Evolutionary conservation across 495 filamentous ascomycete genomes (phyloP), one percentile per base, ranked within the genome.

Genomic region (Penicillium longicatenatum): DNA sequence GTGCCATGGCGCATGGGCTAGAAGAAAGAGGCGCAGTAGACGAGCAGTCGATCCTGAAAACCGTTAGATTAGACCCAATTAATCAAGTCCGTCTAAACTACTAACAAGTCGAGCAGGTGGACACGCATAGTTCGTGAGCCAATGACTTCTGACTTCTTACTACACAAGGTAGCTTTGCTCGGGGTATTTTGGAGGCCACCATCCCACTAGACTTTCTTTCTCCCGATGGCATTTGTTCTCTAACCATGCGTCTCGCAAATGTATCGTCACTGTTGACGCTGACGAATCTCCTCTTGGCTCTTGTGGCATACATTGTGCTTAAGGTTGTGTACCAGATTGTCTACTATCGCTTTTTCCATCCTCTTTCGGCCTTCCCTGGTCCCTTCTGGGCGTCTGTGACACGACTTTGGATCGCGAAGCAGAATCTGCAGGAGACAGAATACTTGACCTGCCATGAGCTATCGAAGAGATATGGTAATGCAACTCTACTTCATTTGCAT

Each of bases 311-410:
- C 62, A 37, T 70, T n/a, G 57, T 52, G 1, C 53, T 73, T 1
- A 63, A 62, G 43, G 63, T 68, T 48, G 39, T 57, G 11, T 72
- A 66, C 49, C 74, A 76, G 48, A 70, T 75, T 22, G 58, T 83
- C 29, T 74, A 80, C 58, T 82, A 83, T 52, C 73, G 74, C 43
- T 83, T 79, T 65, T 80, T 83, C 54, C 78, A 82, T 52, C 80
- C 81, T 6, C 66, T 85, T 2, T 60, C 71, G 2, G 61, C 61
- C 21, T 82, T 82, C 52, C 82, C 82, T 0, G 82, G 82, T 17
- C 82, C 82, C 1, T 83, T 83, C 63, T 82, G 76, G 78, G 82
- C 66, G 11, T 73, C 65, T 19, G 73, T 83, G 6, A 81, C 82
- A 20, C 64, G 77, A 31, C 67, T 84, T 3, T 82, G 79, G 75